phyloP scores from a whole-genome alignment of 208 protist genomes.

The Wallacemonas sp. region DNA sequence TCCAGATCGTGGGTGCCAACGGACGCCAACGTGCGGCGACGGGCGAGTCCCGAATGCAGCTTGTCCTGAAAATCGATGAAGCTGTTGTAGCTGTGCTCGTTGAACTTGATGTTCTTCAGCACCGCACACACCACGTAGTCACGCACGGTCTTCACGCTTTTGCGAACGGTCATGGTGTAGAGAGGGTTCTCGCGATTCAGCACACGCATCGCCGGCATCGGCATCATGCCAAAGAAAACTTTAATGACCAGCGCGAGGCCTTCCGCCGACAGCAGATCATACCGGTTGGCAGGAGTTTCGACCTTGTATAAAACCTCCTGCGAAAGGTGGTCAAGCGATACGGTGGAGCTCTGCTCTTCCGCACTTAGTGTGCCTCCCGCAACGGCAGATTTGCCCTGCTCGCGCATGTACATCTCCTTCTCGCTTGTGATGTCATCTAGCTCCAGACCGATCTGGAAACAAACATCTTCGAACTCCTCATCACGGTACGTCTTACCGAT shows the following conservation, averaged over 20 bases:
- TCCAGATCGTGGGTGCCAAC: conserved; percentile 99
- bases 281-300: conserved; percentile 98
- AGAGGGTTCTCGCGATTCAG: conserved; percentile 60
- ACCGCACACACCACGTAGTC: conserved; percentile 98
- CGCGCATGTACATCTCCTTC: conserved; percentile 90
- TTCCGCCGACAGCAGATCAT: conserved; percentile 98
- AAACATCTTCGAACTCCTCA: conserved; percentile 96
- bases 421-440: conserved; percentile 98
- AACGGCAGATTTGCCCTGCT: conserved; percentile 64
- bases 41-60: conserved; percentile 97
- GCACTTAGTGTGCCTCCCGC: background rate
- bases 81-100: conserved; percentile 91
- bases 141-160: conserved; percentile 84
- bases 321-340: conserved; percentile 70
- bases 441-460: conserved; percentile 98
- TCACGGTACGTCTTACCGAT: conserved; percentile 89
- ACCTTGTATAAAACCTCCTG: conserved; percentile 97
- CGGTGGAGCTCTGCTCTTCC: conserved; percentile 7
- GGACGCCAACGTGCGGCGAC: conserved; percentile 96
- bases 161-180: conserved; percentile 85
- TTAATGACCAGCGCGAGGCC: conserved; percentile 84
- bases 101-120: conserved; percentile 96
- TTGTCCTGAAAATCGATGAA: conserved; percentile 99
- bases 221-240: conserved; percentile 85
- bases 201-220: conserved; percentile 70